These are phyloP conservation scores for Pyrenula aspistea DNA, from an alignment of 495 filamentous ascomycete genomes.

Conservation along the genomic window DNA sequence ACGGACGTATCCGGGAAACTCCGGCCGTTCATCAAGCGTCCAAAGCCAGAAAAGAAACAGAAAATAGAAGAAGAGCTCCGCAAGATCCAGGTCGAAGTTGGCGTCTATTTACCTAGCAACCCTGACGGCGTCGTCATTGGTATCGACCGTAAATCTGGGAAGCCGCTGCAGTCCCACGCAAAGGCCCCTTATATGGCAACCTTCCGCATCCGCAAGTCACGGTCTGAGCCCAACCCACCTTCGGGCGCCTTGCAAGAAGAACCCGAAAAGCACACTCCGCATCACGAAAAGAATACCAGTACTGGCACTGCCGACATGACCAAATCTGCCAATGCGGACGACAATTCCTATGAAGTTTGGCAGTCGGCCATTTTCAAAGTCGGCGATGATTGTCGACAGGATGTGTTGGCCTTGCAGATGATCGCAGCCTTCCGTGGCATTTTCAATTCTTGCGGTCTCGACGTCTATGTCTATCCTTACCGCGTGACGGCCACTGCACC, in stretches of 20 bases:
- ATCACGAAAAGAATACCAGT: slow-evolving; percentile 28
- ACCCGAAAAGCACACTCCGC: slow-evolving; percentile 39
- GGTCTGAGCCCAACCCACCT: slow-evolving; percentile 20
- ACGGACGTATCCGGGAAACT: slow-evolving; percentile 92
- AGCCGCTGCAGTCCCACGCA: slow-evolving; percentile 91
- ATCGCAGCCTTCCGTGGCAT: slow-evolving; percentile 95
- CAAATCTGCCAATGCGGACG: slow-evolving; percentile 15
- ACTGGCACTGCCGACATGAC: slow-evolving; percentile 4
- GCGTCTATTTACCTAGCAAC: slow-evolving; percentile 94
- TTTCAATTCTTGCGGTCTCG: slow-evolving; percentile 84
- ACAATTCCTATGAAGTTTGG: slow-evolving; percentile 76
- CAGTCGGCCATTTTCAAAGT: slow-evolving; percentile 99
- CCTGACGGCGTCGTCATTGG: slow-evolving; percentile 94
- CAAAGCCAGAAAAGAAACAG: slow-evolving; percentile 94
- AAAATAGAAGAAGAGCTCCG: slow-evolving; percentile 98
- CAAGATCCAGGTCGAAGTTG: slow-evolving; percentile 91
- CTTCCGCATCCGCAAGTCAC: slow-evolving; percentile 83
- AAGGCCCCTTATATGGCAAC: slow-evolving; percentile 99
- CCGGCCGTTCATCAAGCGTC: slow-evolving; percentile 80
- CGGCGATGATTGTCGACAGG: slow-evolving; percentile 95
- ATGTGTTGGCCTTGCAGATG: slow-evolving; percentile 93
- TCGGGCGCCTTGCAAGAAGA: slow-evolving; percentile 11
- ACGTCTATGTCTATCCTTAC: slow-evolving; percentile 95
- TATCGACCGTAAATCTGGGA: slow-evolving; percentile 94
- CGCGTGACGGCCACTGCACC: slow-evolving; percentile 97